Evolutionary conservation across 2,329 filamentous ascomycete genomes (phyloP).

Genomic region (Penicillium nordicum): DNA sequence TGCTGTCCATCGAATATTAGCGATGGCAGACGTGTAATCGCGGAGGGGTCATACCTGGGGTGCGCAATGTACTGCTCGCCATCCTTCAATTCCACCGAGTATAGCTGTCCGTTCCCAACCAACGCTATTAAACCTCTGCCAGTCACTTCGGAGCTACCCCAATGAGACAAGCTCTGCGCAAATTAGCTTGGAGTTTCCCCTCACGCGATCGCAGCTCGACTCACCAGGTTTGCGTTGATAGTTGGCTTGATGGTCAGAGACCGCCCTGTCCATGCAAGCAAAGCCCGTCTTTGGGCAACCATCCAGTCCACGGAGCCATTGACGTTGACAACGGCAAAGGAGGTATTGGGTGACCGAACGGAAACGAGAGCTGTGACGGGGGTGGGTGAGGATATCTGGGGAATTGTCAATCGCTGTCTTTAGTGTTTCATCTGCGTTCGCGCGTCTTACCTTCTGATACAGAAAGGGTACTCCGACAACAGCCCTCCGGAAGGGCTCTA

Average conservation of each 20-base stretch:
- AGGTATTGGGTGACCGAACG: slow-evolving; percentile 80
- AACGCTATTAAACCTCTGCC: slow-evolving; percentile 84
- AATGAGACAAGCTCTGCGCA: slow-evolving; percentile 68
- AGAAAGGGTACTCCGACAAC: slow-evolving; percentile 86
- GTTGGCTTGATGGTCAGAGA: slow-evolving; percentile 72
- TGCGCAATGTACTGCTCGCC: slow-evolving; percentile 91
- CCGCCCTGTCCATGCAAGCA: slow-evolving; percentile 96
- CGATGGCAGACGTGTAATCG: not conserved
- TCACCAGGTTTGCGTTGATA: slow-evolving; percentile 67
- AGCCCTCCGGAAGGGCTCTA: slow-evolving; percentile 78
- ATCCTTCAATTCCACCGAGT: slow-evolving; percentile 73
- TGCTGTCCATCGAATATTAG: slow-evolving; percentile 48
- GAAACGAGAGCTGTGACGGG: slow-evolving; percentile 86
- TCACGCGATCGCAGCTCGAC: slow-evolving; percentile 12
- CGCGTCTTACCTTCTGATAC: slow-evolving; percentile 64
- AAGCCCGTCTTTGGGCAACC: slow-evolving; percentile 76
- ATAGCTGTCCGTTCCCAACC: slow-evolving; percentile 82
- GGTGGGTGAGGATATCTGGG: slow-evolving; percentile 74
- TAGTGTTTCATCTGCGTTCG: not conserved
- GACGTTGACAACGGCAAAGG: slow-evolving; percentile 81
- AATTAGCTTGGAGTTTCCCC: slow-evolving; percentile 35
- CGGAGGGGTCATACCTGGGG: slow-evolving; percentile 53
- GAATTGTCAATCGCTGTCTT: slow-evolving; percentile 11
- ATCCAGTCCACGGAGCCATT: slow-evolving; percentile 97
- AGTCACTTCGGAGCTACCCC: slow-evolving; percentile 86